Evolutionary conservation across 2,329 filamentous ascomycete genomes (phyloP).

Genomic region (Hymenoscyphus linearis): DNA sequence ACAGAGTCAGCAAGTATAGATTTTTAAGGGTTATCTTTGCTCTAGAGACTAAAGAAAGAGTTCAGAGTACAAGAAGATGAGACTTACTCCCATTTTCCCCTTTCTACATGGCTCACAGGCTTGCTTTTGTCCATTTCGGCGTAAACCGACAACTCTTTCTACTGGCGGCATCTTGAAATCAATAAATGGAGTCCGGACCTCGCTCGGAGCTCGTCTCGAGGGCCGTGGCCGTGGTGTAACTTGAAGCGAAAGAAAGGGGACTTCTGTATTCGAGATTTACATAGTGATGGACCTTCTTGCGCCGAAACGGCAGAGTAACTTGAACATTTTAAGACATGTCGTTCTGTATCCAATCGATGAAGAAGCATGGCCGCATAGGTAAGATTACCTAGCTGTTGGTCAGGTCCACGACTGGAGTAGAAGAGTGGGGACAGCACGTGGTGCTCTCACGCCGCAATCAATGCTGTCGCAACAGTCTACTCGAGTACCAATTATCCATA

Average conservation of each 20-base stretch:
- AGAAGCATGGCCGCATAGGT: not conserved
- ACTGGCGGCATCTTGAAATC: constrained; percentile 12
- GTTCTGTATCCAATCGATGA: not conserved
- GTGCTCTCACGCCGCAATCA: not conserved
- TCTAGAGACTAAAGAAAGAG: no score
- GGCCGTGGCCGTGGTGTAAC: not conserved
- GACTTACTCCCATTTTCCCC: constrained; percentile 22
- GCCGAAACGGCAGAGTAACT: not conserved
- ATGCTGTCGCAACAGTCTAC: no score
- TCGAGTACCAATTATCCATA: no score
- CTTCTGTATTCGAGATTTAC: not conserved
- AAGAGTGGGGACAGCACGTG: not conserved
- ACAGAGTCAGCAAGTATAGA: no score
- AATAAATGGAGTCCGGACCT: not conserved
- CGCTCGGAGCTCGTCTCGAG: constrained; percentile 1
- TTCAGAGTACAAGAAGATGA: no score
- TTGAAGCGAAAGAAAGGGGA: not conserved
- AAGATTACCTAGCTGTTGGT: no score
- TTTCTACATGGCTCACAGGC: constrained; percentile 31
- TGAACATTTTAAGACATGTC: not conserved
- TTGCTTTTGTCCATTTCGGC: constrained; percentile 30
- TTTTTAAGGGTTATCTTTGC: no score
- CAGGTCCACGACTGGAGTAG: no score
- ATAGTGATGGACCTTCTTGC: not conserved
- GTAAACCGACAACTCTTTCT: constrained; percentile 18